Conservation (phyloP, 1,284 basidiomycete species). For the Salmacisia buchloeana region DNA sequence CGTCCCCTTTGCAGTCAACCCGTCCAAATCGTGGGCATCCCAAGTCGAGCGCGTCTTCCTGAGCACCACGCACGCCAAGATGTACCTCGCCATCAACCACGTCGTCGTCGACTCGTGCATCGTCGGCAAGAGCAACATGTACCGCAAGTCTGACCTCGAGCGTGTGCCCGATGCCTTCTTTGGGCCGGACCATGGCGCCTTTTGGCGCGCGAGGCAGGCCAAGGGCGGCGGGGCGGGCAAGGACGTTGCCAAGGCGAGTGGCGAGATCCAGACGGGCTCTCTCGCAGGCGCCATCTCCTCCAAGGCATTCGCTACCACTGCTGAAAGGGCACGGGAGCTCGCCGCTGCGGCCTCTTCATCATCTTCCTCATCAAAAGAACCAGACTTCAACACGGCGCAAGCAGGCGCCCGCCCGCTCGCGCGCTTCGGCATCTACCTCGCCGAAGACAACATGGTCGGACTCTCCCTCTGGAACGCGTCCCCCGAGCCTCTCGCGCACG, state of each 20-base stretch:
- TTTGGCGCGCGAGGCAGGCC: background rate
- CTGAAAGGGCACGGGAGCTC: background rate
- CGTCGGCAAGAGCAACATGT: conserved; percentile 93
- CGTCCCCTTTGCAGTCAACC: conserved; percentile 79
- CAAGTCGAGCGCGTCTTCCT: conserved; percentile 87
- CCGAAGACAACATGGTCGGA: conserved; percentile 50
- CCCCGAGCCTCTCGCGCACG: conserved; percentile 33
- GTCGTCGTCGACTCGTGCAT: conserved; percentile 87
- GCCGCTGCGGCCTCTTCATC: conserved; percentile 5
- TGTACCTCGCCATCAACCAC: conserved; percentile 92
- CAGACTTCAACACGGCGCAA: conserved; percentile 16
- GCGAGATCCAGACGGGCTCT: conserved; percentile 19
- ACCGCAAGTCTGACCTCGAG: conserved; percentile 79
- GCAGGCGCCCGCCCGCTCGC: conserved; percentile 34
- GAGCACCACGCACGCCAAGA: conserved; percentile 95
- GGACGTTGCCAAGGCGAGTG: background rate
- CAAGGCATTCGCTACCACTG: conserved; percentile 8
- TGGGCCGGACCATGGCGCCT: conserved; percentile 30
- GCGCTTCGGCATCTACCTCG: conserved; percentile 47
- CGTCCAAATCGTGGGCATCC: conserved; percentile 60
- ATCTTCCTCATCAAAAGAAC: conserved; percentile 25
- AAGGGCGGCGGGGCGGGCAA: conserved; percentile 24
- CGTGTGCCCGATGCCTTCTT: conserved; percentile 50
- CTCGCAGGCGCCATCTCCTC: conserved; percentile 12
- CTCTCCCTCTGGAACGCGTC: conserved; percentile 41